These are phyloP conservation scores for Phytopythium mirpurense DNA, from an alignment of 352 stramenopile genomes.

Conservation along the genomic window DNA sequence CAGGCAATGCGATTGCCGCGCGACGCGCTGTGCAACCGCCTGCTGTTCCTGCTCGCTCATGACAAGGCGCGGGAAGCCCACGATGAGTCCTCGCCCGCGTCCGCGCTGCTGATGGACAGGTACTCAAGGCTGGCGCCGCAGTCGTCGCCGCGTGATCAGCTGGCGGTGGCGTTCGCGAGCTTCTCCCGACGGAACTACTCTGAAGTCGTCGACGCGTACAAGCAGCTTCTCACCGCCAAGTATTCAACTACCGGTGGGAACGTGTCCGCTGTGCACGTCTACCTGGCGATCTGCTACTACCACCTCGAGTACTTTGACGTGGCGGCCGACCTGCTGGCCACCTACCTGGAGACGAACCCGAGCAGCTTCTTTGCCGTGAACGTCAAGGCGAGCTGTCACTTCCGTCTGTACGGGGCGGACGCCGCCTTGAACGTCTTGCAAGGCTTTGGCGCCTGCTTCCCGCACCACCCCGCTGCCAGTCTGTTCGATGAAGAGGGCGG, in stretches of 20 bases:
- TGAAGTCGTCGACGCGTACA: conserved; percentile 69
- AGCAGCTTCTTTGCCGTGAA: conserved; percentile 71
- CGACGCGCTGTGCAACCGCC: conserved; percentile 39
- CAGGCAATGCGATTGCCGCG: conserved; percentile 36
- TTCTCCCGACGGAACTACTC: conserved; percentile 55
- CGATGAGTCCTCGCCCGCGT: conserved; percentile 32
- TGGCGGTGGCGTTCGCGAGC: conserved; percentile 40
- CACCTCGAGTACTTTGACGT: conserved; percentile 68
- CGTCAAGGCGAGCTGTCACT: conserved; percentile 61
- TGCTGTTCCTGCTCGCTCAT: conserved; percentile 46
- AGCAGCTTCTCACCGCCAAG: conserved; percentile 27
- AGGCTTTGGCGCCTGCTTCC: conserved; percentile 51
- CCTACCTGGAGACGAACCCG: conserved; percentile 42
- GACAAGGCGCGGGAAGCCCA: conserved; percentile 17
- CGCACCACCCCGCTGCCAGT: conserved; percentile 20
- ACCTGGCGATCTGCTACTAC: conserved; percentile 77
- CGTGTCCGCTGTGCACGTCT: conserved; percentile 48
- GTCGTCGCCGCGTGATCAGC: conserved; percentile 24
- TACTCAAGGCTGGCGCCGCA: conserved; percentile 36
- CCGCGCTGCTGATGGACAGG: conserved; percentile 72
- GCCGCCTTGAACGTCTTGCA: conserved; percentile 82
- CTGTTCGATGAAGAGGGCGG: conserved; percentile 2
- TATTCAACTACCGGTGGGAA: conserved; percentile 9
- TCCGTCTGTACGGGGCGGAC: conserved; percentile 42
- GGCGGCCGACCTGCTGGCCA: conserved; percentile 47